These are phyloP conservation scores for Polygonum aviculare DNA, from an alignment of 148 eudicot species.

Conservation along the genomic window DNA sequence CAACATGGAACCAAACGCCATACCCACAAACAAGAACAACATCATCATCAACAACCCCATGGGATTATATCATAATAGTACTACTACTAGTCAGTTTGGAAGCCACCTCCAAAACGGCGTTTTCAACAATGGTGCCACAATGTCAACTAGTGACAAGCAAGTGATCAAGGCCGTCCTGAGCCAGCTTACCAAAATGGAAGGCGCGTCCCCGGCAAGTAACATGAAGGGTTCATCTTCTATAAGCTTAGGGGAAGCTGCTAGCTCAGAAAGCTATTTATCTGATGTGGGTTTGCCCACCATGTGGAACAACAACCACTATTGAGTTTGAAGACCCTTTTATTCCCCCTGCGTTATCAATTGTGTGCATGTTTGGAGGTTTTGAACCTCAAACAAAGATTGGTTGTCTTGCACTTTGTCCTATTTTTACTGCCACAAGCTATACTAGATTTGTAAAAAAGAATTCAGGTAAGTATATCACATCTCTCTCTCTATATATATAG, in stretches of 20 bases:
- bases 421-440: not conserved
- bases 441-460: slow-evolving; percentile 4
- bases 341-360: not conserved
- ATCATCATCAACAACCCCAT: not conserved
- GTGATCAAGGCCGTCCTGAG: slow-evolving; percentile 11
- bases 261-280: slow-evolving; percentile 12
- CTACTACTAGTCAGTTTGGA: not conserved
- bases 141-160: not conserved
- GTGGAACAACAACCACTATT: slow-evolving; percentile 11
- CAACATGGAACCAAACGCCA: not conserved
- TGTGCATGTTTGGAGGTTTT: slow-evolving; percentile 5
- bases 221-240: slow-evolving; percentile 3
- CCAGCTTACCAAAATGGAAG: slow-evolving; percentile 12
- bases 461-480: not conserved
- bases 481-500: not conserved
- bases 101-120: not conserved
- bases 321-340: not conserved
- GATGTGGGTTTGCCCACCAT: slow-evolving; percentile 14
- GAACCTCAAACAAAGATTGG: not conserved
- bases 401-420: slow-evolving; percentile 4
- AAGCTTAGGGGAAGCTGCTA: slow-evolving; percentile 10
- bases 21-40: not conserved
- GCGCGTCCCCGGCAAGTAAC: not conserved
- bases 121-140: not conserved
- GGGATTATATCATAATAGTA: not conserved